phyloP scores from a whole-genome alignment of 2,329 filamentous ascomycete species.

The Trichoderma sp. region DNA sequence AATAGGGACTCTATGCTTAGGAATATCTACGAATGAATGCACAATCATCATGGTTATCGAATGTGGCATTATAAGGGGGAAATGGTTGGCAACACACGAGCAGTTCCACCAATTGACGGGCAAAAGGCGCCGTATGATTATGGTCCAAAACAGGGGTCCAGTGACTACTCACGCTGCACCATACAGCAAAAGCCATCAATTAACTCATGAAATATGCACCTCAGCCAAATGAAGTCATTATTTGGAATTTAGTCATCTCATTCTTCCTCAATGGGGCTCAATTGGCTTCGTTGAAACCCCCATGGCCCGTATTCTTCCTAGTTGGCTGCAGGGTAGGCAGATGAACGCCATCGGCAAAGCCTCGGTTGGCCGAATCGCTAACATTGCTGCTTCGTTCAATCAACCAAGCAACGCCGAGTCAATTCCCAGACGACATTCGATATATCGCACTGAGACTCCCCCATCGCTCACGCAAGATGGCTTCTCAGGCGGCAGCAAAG shows the following conservation, averaged over 20 bases:
- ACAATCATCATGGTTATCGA: neutral
- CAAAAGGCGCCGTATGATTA: neutral
- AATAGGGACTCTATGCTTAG: too few species aligned
- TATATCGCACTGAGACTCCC: conserved; percentile 13
- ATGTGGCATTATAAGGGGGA: neutral
- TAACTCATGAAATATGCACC: neutral
- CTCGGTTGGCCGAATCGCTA: conserved; percentile 29
- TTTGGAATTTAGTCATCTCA: neutral
- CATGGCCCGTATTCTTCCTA: neutral
- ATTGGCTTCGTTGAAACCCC: neutral
- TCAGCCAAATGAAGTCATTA: neutral
- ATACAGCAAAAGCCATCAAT: neutral
- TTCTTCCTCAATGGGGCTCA: neutral
- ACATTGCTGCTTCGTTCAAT: neutral
- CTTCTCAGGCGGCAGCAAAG: conserved; percentile 58
- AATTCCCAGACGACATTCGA: conserved; percentile 22
- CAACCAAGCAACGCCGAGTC: conserved; percentile 28
- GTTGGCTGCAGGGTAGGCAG: neutral
- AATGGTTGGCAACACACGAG: neutral
- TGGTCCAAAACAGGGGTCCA: neutral
- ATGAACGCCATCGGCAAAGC: conserved; percentile 24
- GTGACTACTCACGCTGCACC: neutral
- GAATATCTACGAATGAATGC: neutral
- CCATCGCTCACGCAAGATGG: conserved; percentile 48
- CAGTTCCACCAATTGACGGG: neutral